Conservation (phyloP, 2,329 filamentous ascomycete species). For the Ceratocystis colombiana region DNA sequence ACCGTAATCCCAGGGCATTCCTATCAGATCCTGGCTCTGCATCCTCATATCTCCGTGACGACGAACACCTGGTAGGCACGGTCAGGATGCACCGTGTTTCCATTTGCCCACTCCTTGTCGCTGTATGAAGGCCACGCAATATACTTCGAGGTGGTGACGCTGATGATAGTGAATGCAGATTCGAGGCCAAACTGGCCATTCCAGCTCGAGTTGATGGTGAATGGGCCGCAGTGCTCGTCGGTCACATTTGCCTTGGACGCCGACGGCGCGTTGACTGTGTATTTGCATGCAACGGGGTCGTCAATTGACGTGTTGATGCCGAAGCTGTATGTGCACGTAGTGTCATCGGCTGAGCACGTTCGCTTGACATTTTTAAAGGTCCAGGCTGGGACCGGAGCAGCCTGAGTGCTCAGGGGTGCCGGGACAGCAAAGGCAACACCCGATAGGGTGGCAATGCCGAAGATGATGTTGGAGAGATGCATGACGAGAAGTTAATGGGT, state of each 20-base stretch:
- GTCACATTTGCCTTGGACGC: conserved; percentile 34
- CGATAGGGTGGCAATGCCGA: conserved; percentile 8
- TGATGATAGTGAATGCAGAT: conserved; percentile 46
- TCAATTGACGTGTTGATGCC: conserved; percentile 34
- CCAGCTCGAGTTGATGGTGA: conserved; percentile 46
- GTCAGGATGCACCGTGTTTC: conserved; percentile 18
- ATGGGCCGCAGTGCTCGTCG: conserved; percentile 37
- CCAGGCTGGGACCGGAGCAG: conserved; percentile 34
- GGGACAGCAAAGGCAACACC: conserved; percentile 4
- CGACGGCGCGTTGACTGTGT: conserved; percentile 33
- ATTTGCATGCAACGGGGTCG: conserved; percentile 33
- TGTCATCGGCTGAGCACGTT: conserved; percentile 35
- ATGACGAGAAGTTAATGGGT: background rate
- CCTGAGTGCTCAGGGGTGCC: background rate
- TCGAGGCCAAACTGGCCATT: conserved; percentile 44
- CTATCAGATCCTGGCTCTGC: background rate
- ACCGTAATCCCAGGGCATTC: background rate
- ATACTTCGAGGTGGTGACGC: conserved; percentile 39
- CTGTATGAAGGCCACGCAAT: conserved; percentile 47
- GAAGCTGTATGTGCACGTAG: conserved; percentile 39
- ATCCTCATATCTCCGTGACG: background rate
- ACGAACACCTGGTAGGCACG: conserved; percentile 10
- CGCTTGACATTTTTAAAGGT: conserved; percentile 36
- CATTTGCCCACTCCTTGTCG: conserved; percentile 38
- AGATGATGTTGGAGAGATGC: background rate